phyloP scores from a whole-genome alignment of 2,329 filamentous ascomycete species.

The Colletotrichum tropicicola region DNA sequence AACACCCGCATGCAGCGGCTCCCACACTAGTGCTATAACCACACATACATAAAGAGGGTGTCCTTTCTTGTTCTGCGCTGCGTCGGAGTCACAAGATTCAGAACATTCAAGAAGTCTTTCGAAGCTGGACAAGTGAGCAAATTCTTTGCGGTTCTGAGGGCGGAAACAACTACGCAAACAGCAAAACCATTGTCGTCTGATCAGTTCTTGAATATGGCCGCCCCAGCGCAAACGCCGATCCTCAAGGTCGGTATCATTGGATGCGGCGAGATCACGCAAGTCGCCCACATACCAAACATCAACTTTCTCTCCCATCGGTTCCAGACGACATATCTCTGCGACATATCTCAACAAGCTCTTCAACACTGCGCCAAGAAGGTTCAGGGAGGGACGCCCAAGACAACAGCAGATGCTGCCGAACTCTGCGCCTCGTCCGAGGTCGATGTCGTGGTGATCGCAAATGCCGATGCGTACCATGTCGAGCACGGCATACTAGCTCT shows the following conservation, averaged over 20 bases:
- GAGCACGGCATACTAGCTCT: slow-evolving; percentile 60
- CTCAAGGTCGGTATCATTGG: slow-evolving; percentile 53
- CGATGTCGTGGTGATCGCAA: slow-evolving; percentile 63
- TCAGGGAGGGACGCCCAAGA: slow-evolving; percentile 32
- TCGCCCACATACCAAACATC: slow-evolving; percentile 62
- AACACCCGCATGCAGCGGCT: not conserved
- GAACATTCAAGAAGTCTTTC: too few relatives aligned
- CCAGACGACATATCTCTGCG: slow-evolving; percentile 58
- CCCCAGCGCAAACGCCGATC: slow-evolving; percentile 6
- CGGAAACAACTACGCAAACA: not conserved
- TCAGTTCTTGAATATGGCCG: not conserved
- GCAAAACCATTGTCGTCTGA: not conserved
- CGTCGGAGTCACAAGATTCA: not conserved
- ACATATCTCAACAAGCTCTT: slow-evolving; percentile 50
- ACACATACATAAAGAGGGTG: not conserved
- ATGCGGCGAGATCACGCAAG: slow-evolving; percentile 59
- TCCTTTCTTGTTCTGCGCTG: not conserved
- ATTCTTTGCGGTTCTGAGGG: not conserved
- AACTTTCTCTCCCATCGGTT: slow-evolving; percentile 53
- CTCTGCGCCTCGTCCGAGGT: slow-evolving; percentile 52
- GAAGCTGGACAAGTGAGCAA: not conserved
- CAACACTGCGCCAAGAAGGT: slow-evolving; percentile 37
- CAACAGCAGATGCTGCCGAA: slow-evolving; percentile 48
- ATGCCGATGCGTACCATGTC: slow-evolving; percentile 64
- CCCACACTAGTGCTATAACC: not conserved